Conservation (phyloP, 768 basidiomycete species). For the Phylloporus sp. region DNA sequence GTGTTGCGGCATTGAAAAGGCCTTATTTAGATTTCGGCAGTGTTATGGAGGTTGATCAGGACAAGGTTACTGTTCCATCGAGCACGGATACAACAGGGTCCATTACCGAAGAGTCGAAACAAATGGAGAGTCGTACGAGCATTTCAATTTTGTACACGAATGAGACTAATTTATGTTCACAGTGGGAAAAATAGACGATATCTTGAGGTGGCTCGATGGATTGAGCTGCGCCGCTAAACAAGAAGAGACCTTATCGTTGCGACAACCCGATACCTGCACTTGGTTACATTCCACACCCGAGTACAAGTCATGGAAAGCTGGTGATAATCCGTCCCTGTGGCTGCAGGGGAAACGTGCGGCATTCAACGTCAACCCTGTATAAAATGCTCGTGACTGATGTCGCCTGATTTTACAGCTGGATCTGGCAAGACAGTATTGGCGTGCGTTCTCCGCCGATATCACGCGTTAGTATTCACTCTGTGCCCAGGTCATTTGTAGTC, state of each 20-base stretch:
- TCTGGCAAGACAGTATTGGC: constrained; percentile 16
- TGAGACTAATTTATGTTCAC: not conserved
- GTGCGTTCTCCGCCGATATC: constrained; percentile 2
- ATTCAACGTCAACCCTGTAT: not conserved
- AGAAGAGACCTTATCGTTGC: constrained; percentile 4
- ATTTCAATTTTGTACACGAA: not conserved
- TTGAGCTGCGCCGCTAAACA: constrained; percentile 13
- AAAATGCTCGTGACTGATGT: not conserved
- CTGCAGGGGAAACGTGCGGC: constrained; percentile 17
- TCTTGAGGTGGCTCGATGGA: constrained; percentile 9
- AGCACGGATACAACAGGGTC: not conserved
- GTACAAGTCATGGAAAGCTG: constrained; percentile 7
- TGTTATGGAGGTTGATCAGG: not conserved
- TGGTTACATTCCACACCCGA: not conserved
- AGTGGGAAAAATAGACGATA: constrained; percentile 6
- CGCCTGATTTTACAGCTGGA: constrained; percentile 7
- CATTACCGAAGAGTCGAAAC: not conserved
- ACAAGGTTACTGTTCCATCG: not conserved
- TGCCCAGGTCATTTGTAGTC: constrained; percentile 4
- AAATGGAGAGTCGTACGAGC: not conserved
- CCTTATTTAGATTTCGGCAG: no score
- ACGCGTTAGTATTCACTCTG: not conserved
- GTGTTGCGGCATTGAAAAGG: no score
- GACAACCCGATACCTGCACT: constrained; percentile 12
- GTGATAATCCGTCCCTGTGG: constrained; percentile 7